Evolutionary conservation across 1,284 basidiomycete genomes (phyloP), one percentile per base, ranked within the genome.

Genomic region (Vanrija humicola): DNA sequence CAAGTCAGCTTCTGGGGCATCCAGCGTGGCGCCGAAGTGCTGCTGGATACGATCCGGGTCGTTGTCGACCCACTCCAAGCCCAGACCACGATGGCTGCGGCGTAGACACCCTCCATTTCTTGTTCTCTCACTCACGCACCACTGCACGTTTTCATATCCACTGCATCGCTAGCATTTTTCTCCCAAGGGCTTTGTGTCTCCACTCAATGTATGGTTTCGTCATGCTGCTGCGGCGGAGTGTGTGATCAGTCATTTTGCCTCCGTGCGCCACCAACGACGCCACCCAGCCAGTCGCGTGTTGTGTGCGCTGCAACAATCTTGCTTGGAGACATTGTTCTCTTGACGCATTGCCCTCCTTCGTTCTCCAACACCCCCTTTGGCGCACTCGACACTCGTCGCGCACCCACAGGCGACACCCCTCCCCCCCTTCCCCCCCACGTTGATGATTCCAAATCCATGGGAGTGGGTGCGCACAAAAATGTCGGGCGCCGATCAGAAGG

Each of bases 1-100:
- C 88, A 86, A 7, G 91, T 97, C 61, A 86, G 89, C 55, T 78
- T 90, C 15, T 90, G 89, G 89, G 86, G 84, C 56, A 77, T 89
- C 44, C 86, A 88, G 69, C 82, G 86, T 78, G 86, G 87, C 5
- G 83, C 86, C 1, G 82, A 82, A 50, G 83, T 82, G 16, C 79
- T 88, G 39, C 76, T 89, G 38, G 78, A 81, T 38, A 80, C 86
- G 3, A 70, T 89, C 25, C 77, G 82, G 58, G 81, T 79, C 40
- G 79, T 84, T 25, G 79, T 86, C 46, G 74, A 76, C 62, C 75
- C 75, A 8, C 63, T 72, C 6, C 69, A 76, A 56, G 67, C 48
- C 25, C 59, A 61, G 40, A 38, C 14, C 14, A 23, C 40, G 10
- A 42, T 21, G 7, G 40, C 48, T 18, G 34, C 52, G 38, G 34